These are phyloP conservation scores for Yarrowia porcina DNA, from an alignment of 805 yeast genomes.

Conservation along the genomic window DNA sequence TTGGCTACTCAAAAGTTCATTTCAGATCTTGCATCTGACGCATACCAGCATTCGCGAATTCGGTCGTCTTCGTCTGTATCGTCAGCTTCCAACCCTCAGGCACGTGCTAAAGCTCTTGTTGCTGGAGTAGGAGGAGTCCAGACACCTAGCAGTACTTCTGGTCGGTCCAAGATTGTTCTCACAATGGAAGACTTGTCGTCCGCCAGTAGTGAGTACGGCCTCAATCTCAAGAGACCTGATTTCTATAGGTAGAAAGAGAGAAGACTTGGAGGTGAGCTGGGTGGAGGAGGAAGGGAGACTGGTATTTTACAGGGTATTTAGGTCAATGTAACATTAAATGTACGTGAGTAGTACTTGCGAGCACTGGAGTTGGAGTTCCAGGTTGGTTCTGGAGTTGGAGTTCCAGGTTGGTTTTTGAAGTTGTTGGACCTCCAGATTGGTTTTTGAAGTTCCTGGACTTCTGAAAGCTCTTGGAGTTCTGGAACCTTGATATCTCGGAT, in stretches of 20 bases:
- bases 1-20: conserved; percentile 95
- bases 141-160: conserved; percentile 39
- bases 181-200: conserved; percentile 92
- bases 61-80: conserved; percentile 86
- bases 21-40: conserved; percentile 92
- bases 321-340: conserved; percentile 6
- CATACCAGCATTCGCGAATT: conserved; percentile 91
- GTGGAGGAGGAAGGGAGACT: neutral
- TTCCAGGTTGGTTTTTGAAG: no score
- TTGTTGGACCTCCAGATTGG: no score
- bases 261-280: neutral
- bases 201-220: conserved; percentile 89
- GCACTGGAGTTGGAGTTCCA: no score
- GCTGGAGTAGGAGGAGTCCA: conserved; percentile 46
- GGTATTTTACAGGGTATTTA: neutral
- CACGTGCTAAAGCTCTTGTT: conserved; percentile 71
- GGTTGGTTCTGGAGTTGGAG: no score
- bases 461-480: no score
- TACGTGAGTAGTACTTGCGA: neutral
- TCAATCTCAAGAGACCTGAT: conserved; percentile 87
- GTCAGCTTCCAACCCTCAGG: conserved; percentile 80
- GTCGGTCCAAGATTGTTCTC: conserved; percentile 74
- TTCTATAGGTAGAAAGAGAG: conserved; percentile 72
- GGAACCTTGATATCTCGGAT: no score
- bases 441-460: no score